A percentile compares a stretch with the other conserved stretches of the same genome.
Evolutionary conservation across 495 filamentous ascomycete genomes (phyloP).

Genomic region (Podospora conica): DNA sequence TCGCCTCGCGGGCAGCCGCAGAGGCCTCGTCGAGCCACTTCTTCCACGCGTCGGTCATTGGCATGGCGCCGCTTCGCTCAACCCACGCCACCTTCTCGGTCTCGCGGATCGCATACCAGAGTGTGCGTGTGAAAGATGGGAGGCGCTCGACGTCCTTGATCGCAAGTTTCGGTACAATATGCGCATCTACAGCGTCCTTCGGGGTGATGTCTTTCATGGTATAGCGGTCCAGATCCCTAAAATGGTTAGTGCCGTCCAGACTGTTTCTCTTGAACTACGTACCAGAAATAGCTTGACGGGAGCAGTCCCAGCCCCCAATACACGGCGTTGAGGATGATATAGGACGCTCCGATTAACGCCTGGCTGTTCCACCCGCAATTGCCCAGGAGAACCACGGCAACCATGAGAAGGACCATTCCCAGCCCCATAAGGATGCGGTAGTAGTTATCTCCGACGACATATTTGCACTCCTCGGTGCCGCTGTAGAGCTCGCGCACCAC

Average conservation of each 20-base stretch:
- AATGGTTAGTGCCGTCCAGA: neutral
- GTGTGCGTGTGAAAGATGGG: slow-evolving; percentile 44
- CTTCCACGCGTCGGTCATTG: slow-evolving; percentile 45
- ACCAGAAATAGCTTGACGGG: slow-evolving; percentile 44
- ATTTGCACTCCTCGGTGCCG: slow-evolving; percentile 53
- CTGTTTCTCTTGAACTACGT: slow-evolving; percentile 22
- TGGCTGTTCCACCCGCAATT: slow-evolving; percentile 57
- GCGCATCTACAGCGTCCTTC: slow-evolving; percentile 25
- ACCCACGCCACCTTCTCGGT: slow-evolving; percentile 47
- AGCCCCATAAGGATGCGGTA: slow-evolving; percentile 50
- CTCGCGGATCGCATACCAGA: slow-evolving; percentile 53
- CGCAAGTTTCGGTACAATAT: slow-evolving; percentile 9
- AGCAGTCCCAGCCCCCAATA: slow-evolving; percentile 54
- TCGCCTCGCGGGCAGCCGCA: too few relatives aligned
- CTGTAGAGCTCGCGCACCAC: slow-evolving; percentile 59
- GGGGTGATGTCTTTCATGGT: slow-evolving; percentile 34
- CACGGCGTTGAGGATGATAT: slow-evolving; percentile 53
- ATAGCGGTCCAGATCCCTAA: slow-evolving; percentile 29
- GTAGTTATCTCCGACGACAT: slow-evolving; percentile 33
- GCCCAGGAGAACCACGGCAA: slow-evolving; percentile 53
- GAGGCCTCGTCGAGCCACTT: slow-evolving; percentile 48
- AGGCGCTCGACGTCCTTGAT: slow-evolving; percentile 29
- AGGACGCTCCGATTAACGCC: slow-evolving; percentile 49
- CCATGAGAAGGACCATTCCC: slow-evolving; percentile 57
- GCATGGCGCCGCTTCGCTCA: slow-evolving; percentile 40